phyloP scores from a whole-genome alignment of 23 red algal genomes.

The Gracilaria gracilis region DNA sequence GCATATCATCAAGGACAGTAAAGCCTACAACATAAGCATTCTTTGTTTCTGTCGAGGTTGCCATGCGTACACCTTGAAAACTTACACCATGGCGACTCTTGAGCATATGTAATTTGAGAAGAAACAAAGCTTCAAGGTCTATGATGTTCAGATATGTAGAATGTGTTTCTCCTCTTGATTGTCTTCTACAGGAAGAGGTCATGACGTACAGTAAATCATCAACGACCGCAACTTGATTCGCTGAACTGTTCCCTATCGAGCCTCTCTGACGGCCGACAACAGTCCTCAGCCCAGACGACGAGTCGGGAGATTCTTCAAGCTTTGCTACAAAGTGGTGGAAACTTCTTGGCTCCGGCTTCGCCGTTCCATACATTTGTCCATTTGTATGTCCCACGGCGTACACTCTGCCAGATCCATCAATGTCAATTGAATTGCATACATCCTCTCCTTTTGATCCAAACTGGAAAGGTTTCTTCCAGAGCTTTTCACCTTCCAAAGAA shows the following conservation, averaged over 20 bases:
- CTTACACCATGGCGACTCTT: conserved; percentile 23
- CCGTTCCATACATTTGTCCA: conserved; percentile 52
- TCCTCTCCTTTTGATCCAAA: conserved; percentile 66
- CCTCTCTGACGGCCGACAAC: conserved; percentile 45
- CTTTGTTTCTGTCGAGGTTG: conserved; percentile 16
- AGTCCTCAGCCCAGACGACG: conserved; percentile 3
- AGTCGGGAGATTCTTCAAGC: conserved; percentile 37
- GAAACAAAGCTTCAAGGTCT: conserved; percentile 34
- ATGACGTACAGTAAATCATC: conserved; percentile 49
- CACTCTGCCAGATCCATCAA: conserved; percentile 40
- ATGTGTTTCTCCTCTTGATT: not conserved
- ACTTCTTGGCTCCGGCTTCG: not conserved
- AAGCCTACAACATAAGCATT: conserved; percentile 54
- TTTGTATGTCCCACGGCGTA: conserved; percentile 48
- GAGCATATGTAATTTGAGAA: conserved; percentile 46
- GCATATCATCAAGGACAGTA: conserved; percentile 11
- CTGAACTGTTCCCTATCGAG: conserved; percentile 36
- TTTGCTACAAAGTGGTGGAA: conserved; percentile 53
- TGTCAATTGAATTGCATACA: conserved; percentile 56
- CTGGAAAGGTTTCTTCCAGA: conserved; percentile 63
- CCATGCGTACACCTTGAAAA: conserved; percentile 52
- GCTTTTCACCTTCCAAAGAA: conserved; percentile 47
- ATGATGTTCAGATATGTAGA: conserved; percentile 42
- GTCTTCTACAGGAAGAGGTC: conserved; percentile 3
- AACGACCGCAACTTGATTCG: conserved; percentile 17